A percentile compares a stretch with the other conserved stretches of the same genome.
Evolutionary conservation across 192 early-diverging fungal genomes (phyloP).

Genomic region (Powellomyces hirtus): DNA sequence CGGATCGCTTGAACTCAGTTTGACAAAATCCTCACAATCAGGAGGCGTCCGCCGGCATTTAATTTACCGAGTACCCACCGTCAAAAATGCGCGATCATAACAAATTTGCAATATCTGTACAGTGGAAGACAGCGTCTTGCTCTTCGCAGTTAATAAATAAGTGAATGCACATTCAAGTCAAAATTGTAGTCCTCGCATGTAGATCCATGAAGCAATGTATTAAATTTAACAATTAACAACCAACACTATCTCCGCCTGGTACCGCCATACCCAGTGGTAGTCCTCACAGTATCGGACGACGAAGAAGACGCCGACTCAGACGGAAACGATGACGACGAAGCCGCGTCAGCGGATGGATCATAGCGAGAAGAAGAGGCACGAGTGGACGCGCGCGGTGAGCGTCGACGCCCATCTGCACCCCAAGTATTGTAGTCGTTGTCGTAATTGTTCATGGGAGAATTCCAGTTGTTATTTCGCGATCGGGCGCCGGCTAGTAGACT

Average conservation of each 20-base stretch:
- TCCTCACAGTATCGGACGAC: slow-evolving; percentile 5
- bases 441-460: not conserved
- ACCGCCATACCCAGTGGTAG: slow-evolving; percentile 23
- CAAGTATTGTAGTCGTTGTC: not conserved
- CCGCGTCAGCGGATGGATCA: not conserved
- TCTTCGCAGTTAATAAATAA: no score
- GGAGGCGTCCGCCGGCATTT: no score
- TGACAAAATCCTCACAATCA: no score
- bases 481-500: not conserved
- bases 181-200: no score
- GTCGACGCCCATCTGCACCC: not conserved
- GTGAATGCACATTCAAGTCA: no score
- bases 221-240: no score
- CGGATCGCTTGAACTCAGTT: no score
- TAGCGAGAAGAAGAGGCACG: not conserved
- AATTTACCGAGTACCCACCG: no score
- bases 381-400: not conserved
- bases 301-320: slow-evolving; percentile 11
- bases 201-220: no score
- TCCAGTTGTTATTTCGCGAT: not conserved
- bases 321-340: slow-evolving; percentile 16
- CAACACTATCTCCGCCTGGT: slow-evolving; percentile 22
- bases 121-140: no score
- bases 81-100: no score
- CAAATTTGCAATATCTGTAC: no score